These are phyloP conservation scores for Claviceps purpurea DNA, from an alignment of 2,329 filamentous ascomycete genomes.

Conservation along the genomic window DNA sequence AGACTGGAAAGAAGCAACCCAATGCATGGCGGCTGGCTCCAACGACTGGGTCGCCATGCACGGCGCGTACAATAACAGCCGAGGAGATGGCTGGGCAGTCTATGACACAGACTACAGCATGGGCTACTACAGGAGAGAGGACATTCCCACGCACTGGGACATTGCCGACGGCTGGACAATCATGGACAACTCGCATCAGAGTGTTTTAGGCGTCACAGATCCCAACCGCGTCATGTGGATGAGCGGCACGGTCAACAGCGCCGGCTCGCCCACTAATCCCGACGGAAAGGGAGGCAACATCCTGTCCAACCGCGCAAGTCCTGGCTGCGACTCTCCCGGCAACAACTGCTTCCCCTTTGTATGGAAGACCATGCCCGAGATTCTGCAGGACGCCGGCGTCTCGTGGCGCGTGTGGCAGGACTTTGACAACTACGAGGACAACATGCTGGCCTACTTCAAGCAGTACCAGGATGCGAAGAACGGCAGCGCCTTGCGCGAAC, in stretches of 20 bases:
- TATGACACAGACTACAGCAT: slow-evolving; percentile 15
- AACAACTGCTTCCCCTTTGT: slow-evolving; percentile 37
- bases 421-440: slow-evolving; percentile 37
- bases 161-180: slow-evolving; percentile 40
- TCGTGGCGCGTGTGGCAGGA: slow-evolving; percentile 38
- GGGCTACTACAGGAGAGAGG: slow-evolving; percentile 35
- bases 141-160: slow-evolving; percentile 39
- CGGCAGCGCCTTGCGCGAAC: slow-evolving; percentile 6
- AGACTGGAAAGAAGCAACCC: slow-evolving; percentile 31
- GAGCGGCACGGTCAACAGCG: slow-evolving; percentile 33
- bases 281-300: slow-evolving; percentile 30
- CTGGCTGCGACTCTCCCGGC: slow-evolving; percentile 24
- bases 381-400: slow-evolving; percentile 32
- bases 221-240: slow-evolving; percentile 28
- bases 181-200: slow-evolving; percentile 10
- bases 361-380: slow-evolving; percentile 37
- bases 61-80: slow-evolving; percentile 31
- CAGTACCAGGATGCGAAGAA: slow-evolving; percentile 9
- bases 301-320: slow-evolving; percentile 11
- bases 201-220: slow-evolving; percentile 22
- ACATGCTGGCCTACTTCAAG: slow-evolving; percentile 32
- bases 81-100: slow-evolving; percentile 36
- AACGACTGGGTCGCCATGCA: slow-evolving; percentile 40
- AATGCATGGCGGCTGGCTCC: slow-evolving; percentile 36
- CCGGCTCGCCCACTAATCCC: slow-evolving; percentile 19